phyloP scores from a whole-genome alignment of 495 filamentous ascomycete species.

The Daldinia concentrica region DNA sequence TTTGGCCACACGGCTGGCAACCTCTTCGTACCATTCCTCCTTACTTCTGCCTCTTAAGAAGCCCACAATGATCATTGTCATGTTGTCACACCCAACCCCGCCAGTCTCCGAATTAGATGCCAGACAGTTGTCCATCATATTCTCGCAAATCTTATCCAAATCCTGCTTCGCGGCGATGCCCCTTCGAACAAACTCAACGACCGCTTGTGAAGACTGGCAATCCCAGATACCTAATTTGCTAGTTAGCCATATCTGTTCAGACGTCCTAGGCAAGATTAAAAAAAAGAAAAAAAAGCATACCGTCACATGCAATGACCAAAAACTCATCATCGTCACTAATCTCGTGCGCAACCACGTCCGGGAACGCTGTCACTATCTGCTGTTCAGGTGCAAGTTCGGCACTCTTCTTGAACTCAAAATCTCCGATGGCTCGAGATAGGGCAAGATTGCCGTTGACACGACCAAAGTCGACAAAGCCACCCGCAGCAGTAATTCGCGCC shows the following conservation, averaged over 20 bases:
- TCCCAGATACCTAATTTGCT: slow-evolving; percentile 88
- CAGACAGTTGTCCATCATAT: slow-evolving; percentile 99
- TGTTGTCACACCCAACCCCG: slow-evolving; percentile 98
- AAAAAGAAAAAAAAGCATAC: slow-evolving; percentile 65
- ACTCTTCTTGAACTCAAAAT: slow-evolving; percentile 99
- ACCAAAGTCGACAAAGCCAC: slow-evolving; percentile 98
- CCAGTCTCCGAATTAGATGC: slow-evolving; percentile 97
- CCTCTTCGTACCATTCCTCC: slow-evolving; percentile 97
- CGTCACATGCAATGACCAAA: slow-evolving; percentile 95
- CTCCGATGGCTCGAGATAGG: slow-evolving; percentile 96
- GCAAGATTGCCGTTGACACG: slow-evolving; percentile 98
- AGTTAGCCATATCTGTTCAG: slow-evolving; percentile 45
- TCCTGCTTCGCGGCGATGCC: slow-evolving; percentile 96
- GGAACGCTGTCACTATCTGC: slow-evolving; percentile 96
- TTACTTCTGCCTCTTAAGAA: slow-evolving; percentile 90
- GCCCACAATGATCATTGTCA: slow-evolving; percentile 95
- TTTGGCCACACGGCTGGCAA: slow-evolving; percentile 91
- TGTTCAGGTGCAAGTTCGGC: slow-evolving; percentile 94
- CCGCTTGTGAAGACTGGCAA: slow-evolving; percentile 96
- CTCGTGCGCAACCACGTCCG: slow-evolving; percentile 90
- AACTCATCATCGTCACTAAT: slow-evolving; percentile 95
- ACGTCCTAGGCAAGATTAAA: not conserved
- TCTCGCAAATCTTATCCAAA: slow-evolving; percentile 92
- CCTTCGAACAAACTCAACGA: slow-evolving; percentile 94
- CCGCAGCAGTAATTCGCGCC: slow-evolving; percentile 91